A percentile compares a stretch with the other conserved stretches of the same genome.
Conservation (phyloP, 176 grass and related monocot genomes). For the Cenchrus fungigraminus region DNA sequence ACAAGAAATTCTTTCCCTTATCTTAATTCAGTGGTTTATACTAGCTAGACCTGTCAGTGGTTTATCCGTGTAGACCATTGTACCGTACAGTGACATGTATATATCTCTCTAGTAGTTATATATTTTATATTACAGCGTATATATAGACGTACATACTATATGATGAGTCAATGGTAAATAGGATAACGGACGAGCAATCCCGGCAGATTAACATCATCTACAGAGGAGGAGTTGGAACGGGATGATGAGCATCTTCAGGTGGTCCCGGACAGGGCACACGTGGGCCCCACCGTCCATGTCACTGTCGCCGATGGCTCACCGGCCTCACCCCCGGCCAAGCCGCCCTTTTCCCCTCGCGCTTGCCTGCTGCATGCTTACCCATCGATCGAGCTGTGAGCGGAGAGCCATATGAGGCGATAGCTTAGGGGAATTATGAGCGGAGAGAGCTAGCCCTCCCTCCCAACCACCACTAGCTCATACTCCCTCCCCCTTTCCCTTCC, state of each 20-base stretch:
- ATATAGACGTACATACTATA: too few relatives aligned
- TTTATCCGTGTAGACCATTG: not conserved
- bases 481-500: not conserved
- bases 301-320: constrained; percentile 22
- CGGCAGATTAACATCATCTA: not conserved
- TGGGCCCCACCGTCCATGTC: constrained; percentile 20
- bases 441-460: not conserved
- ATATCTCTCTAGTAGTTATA: not conserved
- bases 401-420: not conserved
- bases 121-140: too few relatives aligned
- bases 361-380: constrained; percentile 1
- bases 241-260: constrained; percentile 32
- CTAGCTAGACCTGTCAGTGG: too few relatives aligned
- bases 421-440: too few relatives aligned
- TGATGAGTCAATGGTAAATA: not conserved
- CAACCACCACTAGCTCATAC: constrained; percentile 6
- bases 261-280: constrained; percentile 22
- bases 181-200: not conserved
- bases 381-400: not conserved
- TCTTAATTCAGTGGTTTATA: not conserved
- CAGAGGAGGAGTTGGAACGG: not conserved
- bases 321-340: not conserved
- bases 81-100: not conserved
- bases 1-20: too few relatives aligned
- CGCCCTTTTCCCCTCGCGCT: not conserved